Base-by-base conservation (phyloP, 768 basidiomycete species). In the Tremella mesenterica region DNA sequence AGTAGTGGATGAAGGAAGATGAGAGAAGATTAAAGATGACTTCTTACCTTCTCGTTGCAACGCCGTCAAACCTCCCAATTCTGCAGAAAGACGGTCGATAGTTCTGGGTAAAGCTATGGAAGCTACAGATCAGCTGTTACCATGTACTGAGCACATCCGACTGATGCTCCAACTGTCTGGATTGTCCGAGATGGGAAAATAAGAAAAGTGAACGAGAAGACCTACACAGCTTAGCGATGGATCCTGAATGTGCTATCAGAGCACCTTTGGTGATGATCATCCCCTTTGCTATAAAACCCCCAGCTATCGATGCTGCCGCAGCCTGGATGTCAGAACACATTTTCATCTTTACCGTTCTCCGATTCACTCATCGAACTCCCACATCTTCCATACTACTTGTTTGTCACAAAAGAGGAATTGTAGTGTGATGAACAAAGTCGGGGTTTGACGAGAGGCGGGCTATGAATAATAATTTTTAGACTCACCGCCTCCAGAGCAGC, bases 31-130 rank as follows among this genome's bases (percentile, higher is more conserved):
- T n/a, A n/a, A n/a, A n/a, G n/a, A n/a, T n/a, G n/a, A 27, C 9
- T 38, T 45, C 54, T 54, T 23, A 67, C 68, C 68, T 59, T 70
- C 69, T 41, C 64, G 53, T 48, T 70, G 69, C 30, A 70, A 44
- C 14, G 66, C 64, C 18, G 61, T 50, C 21, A 70, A 30, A 18
- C 66, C 69, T 5, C 69, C 69, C 9, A 68, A 26, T 34, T 70
- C 66, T 2, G 64, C 54, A 29, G 64, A 63, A 9, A 70, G 20
- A 27, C 52, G 50, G 29, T 70, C 66, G 23, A 70, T 65, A 6
- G 69, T 66, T 52, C 58, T 64, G 2, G 69, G 69, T 16, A 70
- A 44, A 0, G 59, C 64, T 8, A 66, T 48, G 1, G 65, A 67
- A 2, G 69, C 66, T 67, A 30, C 2, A 26, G 6, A 38, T 52